Evolutionary conservation across 768 basidiomycete species (phyloP), one percentile per base, ranked within the genome.

Genomic region (Artomyces pyxidatus): DNA sequence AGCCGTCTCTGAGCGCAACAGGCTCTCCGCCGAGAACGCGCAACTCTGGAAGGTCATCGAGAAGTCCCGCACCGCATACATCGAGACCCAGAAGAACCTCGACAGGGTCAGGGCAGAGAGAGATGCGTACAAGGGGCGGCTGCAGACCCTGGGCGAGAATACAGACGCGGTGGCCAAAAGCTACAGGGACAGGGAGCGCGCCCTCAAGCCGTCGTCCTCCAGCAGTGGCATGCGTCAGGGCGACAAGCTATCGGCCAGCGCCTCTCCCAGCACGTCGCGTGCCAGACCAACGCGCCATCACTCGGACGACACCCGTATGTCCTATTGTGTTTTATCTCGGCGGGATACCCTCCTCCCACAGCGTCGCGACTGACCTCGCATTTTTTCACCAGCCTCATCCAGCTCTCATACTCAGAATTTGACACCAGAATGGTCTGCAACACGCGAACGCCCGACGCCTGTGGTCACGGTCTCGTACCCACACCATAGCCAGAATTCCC

Each of bases 21-120:
- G 71, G 35, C 78, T 93, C 43, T 78, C 85, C 10, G 67, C 80
- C 4, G 92, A 95, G 70, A 95, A 95, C 63, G 70, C 82, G 14
- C 90, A 94, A 68, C 79, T 95, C 19, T 95, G 93, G 93, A 94
- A 93, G 65, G 76, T 94, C 54, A 84, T 95, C 61, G 90, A 94
- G 74, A 94, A 92, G 64, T 89, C 93, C 64, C 78, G 89, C 48
- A 66, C 78, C 19, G 87, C 82, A n/a, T 88, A 88, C 61, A 80
- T 77, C 51, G 81, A 85, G 49, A 78, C 89, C 48, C 71, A 85
- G 63, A 88, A 88, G 67, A 90, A 95, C 58, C 73, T 90, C 38
- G 91, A 94, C 56, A 79, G 92, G 47, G 77, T 95, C 44, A 75
- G 92, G 12, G 71, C 70, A 10, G 92, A 95, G 63, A 77, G 92